Evolutionary conservation across 257 asterid genomes (phyloP).

Genomic region (Capsicum rhomboideum): DNA sequence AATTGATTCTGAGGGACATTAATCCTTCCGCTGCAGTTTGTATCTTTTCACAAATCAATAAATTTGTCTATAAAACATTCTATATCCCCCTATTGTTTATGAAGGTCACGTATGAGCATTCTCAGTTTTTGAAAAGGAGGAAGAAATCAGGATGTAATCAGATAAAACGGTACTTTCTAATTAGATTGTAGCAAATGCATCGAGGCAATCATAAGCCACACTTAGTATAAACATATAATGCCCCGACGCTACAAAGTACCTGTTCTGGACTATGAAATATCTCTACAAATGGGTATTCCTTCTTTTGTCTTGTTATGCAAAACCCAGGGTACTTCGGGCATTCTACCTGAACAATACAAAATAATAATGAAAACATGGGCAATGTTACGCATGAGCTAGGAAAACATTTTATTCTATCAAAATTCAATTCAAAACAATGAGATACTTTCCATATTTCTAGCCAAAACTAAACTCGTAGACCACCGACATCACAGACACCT

Average conservation of each 20-base stretch:
- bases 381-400: background rate
- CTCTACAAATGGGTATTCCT: constrained; percentile 85
- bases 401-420: background rate
- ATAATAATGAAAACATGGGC: background rate
- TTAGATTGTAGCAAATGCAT: background rate
- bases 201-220: background rate
- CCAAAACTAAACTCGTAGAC: background rate
- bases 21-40: background rate
- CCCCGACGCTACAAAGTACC: constrained; percentile 20
- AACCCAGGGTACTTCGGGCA: constrained; percentile 96
- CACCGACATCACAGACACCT: background rate
- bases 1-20: background rate
- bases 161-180: background rate
- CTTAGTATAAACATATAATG: background rate
- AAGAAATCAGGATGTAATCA: background rate
- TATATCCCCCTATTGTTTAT: background rate
- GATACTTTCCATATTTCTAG: background rate
- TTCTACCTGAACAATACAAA: constrained; percentile 52
- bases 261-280: constrained; percentile 85
- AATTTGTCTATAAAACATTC: background rate
- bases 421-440: background rate
- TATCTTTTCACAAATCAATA: background rate
- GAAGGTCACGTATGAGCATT: background rate
- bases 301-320: constrained; percentile 84
- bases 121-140: background rate